These are phyloP conservation scores for Naganishia sp. DNA, from an alignment of 1,284 basidiomycete species.

Conservation along the genomic window DNA sequence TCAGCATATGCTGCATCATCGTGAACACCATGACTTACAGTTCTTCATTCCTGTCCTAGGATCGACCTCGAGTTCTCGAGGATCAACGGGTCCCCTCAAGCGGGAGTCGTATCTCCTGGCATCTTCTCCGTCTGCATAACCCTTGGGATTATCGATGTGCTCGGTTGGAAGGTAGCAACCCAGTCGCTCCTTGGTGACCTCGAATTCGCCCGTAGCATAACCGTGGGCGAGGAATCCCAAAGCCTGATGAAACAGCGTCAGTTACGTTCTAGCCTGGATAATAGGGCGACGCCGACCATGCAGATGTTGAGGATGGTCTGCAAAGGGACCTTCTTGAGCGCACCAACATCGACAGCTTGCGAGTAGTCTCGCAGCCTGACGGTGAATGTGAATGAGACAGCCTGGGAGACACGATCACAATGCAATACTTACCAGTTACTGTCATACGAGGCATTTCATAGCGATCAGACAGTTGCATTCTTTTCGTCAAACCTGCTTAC, in stretches of 20 bases:
- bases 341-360: slow-evolving; percentile 80
- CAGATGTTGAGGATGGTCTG: slow-evolving; percentile 83
- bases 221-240: slow-evolving; percentile 67
- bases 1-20: not conserved
- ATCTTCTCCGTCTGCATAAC: slow-evolving; percentile 83
- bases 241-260: not conserved
- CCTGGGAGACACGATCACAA: not conserved
- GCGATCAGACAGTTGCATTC: too few relatives aligned
- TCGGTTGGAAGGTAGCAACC: slow-evolving; percentile 84
- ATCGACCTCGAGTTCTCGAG: slow-evolving; percentile 82
- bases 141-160: slow-evolving; percentile 65
- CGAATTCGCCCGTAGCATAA: slow-evolving; percentile 73
- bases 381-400: slow-evolving; percentile 5
- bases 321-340: slow-evolving; percentile 66
- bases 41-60: slow-evolving; percentile 90
- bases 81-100: slow-evolving; percentile 72
- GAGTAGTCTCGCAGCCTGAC: slow-evolving; percentile 74
- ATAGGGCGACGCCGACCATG: slow-evolving; percentile 61
- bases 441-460: too few relatives aligned
- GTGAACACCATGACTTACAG: slow-evolving; percentile 49
- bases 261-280: not conserved
- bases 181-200: slow-evolving; percentile 82
- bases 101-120: slow-evolving; percentile 73
- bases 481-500: not conserved
- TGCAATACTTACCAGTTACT: slow-evolving; percentile 13